Evolutionary conservation across 768 basidiomycete genomes (phyloP).

Genomic region (Hortiboletus flavorubellus): DNA sequence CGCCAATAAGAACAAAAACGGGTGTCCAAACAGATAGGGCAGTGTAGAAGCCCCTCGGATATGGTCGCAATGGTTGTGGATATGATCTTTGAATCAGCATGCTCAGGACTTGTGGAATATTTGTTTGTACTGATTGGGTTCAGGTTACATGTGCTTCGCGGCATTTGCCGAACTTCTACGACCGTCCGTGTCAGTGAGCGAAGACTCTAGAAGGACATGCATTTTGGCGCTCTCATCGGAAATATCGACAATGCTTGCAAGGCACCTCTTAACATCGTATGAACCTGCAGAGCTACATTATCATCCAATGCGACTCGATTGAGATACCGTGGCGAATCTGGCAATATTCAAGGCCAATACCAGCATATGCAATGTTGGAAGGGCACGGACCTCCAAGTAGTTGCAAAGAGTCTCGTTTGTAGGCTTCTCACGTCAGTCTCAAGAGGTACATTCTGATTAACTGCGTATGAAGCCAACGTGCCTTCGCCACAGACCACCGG

Average conservation of each 20-base stretch:
- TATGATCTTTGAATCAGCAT: conserved; percentile 1
- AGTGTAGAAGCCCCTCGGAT: neutral
- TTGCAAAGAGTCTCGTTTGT: neutral
- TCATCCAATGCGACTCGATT: neutral
- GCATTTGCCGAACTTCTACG: conserved; percentile 11
- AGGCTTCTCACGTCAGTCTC: neutral
- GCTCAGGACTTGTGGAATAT: neutral
- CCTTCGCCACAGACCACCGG: conserved; percentile 15
- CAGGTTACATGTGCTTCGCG: neutral
- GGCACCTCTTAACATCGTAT: neutral
- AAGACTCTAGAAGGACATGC: too few relatives aligned
- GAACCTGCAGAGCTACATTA: neutral
- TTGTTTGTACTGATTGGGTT: neutral
- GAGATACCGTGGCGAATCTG: neutral
- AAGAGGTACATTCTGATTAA: neutral
- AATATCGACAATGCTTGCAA: neutral
- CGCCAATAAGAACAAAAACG: neutral
- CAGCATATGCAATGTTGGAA: too few relatives aligned
- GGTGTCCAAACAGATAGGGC: neutral
- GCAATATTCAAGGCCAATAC: too few relatives aligned
- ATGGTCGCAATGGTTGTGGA: conserved; percentile 11
- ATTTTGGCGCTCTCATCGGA: neutral
- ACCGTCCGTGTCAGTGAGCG: too few relatives aligned
- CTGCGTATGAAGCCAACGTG: conserved; percentile 11
- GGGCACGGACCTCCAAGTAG: too few relatives aligned